phyloP scores from a whole-genome alignment of 169 alveolate genomes.

The Theileria sp. region DNA sequence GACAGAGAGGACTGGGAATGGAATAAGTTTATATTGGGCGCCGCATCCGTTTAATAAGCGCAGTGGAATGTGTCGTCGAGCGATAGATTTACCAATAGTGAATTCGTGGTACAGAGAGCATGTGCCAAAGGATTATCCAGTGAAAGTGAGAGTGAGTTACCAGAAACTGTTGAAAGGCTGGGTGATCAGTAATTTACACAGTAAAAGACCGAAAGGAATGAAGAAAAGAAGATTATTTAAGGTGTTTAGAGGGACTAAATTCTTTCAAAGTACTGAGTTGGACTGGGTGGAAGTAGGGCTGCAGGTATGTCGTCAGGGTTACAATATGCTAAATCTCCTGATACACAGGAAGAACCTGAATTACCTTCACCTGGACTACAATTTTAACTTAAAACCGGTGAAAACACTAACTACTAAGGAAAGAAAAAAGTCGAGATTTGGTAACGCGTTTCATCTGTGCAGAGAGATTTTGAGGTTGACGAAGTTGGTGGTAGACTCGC shows the following conservation, averaged over 20 bases:
- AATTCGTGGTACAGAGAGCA: constrained; percentile 98
- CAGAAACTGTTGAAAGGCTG: constrained; percentile 97
- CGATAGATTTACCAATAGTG: constrained; percentile 95
- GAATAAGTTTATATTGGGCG: constrained; percentile 90
- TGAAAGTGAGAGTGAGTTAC: constrained; percentile 97
- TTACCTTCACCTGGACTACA: constrained; percentile 98
- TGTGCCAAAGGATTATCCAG: constrained; percentile 96
- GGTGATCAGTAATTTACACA: constrained; percentile 95
- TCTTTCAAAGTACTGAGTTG: constrained; percentile 96
- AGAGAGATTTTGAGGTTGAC: constrained; percentile 98
- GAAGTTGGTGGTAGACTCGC: constrained; percentile 97
- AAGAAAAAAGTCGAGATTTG: constrained; percentile 99
- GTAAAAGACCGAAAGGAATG: constrained; percentile 90
- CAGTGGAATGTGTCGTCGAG: constrained; percentile 94
- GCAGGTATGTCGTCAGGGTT: constrained; percentile 98
- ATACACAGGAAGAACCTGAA: constrained; percentile 98
- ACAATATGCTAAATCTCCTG: constrained; percentile 96
- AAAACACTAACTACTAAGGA: constrained; percentile 99
- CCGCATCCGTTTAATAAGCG: constrained; percentile 98
- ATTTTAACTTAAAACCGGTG: constrained; percentile 99
- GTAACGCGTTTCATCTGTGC: constrained; percentile 99
- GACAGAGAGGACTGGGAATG: constrained; percentile 71
- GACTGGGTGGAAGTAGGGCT: constrained; percentile 99
- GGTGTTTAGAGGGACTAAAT: constrained; percentile 95
- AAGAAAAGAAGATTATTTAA: constrained; percentile 91